Percentiles rank a stretch among this genome's conserved stretches.
Evolutionary conservation across 192 early-diverging fungal species (phyloP).

Genomic region (Entomortierella parvispora): DNA sequence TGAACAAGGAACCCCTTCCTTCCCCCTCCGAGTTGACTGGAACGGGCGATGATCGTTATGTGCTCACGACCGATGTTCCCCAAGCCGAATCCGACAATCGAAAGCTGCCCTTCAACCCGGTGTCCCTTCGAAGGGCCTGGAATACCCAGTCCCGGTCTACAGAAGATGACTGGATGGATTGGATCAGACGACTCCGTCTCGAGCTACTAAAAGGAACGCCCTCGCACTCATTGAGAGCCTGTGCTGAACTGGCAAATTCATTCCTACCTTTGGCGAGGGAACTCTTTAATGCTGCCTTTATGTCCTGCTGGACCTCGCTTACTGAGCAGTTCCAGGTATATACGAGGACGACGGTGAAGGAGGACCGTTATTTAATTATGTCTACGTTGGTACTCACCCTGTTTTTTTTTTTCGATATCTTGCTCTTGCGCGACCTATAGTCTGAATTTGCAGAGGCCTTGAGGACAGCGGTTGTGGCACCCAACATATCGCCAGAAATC

Average conservation of each 20-base stretch:
- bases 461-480: constrained; percentile 80
- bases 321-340: constrained; percentile 80
- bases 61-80: constrained; percentile 62
- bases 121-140: constrained; percentile 86
- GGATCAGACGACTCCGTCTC: constrained; percentile 89
- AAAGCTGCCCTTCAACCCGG: constrained; percentile 86
- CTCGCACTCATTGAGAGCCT: constrained; percentile 92
- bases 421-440: no score
- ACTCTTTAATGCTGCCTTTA: constrained; percentile 97
- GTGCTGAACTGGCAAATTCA: constrained; percentile 81
- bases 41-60: constrained; percentile 42
- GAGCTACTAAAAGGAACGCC: constrained; percentile 96
- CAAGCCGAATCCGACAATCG: constrained; percentile 67
- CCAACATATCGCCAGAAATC: constrained; percentile 89
- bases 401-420: background rate
- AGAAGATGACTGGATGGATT: constrained; percentile 94
- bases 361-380: background rate
- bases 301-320: constrained; percentile 95
- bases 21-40: constrained; percentile 28
- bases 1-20: constrained; percentile 82
- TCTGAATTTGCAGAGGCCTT: constrained; percentile 87
- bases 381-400: background rate
- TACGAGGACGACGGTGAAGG: no score
- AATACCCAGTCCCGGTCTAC: constrained; percentile 87
- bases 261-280: constrained; percentile 86